These are phyloP conservation scores for Neurospora sp. DNA, from an alignment of 495 filamentous ascomycete genomes.

Conservation along the genomic window DNA sequence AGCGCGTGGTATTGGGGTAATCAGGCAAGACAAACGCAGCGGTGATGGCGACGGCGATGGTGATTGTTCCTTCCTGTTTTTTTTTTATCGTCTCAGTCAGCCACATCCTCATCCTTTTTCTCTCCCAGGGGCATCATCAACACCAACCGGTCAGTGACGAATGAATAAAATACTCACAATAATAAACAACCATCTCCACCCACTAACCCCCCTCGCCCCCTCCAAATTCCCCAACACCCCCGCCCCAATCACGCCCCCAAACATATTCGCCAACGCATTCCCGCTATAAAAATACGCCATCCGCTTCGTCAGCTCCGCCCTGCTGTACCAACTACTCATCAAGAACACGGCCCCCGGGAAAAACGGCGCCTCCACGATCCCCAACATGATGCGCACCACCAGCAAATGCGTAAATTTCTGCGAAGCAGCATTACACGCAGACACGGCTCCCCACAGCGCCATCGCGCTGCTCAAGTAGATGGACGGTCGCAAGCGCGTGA, in stretches of 20 bases:
- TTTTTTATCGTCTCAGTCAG: neutral
- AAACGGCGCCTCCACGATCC: slow-evolving; percentile 49
- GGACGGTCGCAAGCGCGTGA: slow-evolving; percentile 37
- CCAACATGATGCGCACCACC: slow-evolving; percentile 52
- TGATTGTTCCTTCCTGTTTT: slow-evolving; percentile 27
- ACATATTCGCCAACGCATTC: slow-evolving; percentile 45
- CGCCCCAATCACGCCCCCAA: slow-evolving; percentile 49
- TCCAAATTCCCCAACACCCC: slow-evolving; percentile 34
- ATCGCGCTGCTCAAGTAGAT: slow-evolving; percentile 46
- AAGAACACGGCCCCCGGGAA: slow-evolving; percentile 40
- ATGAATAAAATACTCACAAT: slow-evolving; percentile 3
- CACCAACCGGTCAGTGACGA: too few species aligned
- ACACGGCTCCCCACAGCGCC: slow-evolving; percentile 53
- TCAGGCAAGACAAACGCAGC: slow-evolving; percentile 31
- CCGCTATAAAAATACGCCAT: slow-evolving; percentile 52
- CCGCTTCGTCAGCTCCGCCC: slow-evolving; percentile 35
- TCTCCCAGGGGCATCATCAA: too few species aligned
- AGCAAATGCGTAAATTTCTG: slow-evolving; percentile 46
- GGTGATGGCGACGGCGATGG: slow-evolving; percentile 29
- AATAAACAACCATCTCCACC: slow-evolving; percentile 28
- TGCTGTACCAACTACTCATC: slow-evolving; percentile 43
- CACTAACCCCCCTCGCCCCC: slow-evolving; percentile 27
- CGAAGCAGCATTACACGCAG: slow-evolving; percentile 43
- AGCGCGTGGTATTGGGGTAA: slow-evolving; percentile 33
- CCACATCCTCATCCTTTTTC: neutral